Percentiles rank a stretch among this genome's conserved stretches.
phyloP scores from a whole-genome alignment of 495 filamentous ascomycete species.

The Penicillium ucsense region DNA sequence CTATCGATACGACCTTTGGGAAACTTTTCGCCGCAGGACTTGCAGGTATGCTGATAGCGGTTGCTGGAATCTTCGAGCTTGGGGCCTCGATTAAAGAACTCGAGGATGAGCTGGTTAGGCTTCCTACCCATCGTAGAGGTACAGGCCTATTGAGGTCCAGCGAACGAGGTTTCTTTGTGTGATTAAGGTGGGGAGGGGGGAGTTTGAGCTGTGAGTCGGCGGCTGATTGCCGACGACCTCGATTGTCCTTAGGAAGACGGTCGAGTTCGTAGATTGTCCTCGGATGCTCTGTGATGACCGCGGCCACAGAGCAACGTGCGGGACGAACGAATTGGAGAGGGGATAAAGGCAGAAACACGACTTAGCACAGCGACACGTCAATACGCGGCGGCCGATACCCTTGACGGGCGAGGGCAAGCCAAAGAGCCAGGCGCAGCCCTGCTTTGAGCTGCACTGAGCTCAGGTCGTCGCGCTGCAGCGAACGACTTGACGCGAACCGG shows the following conservation, averaged over 20 bases:
- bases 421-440: constrained; percentile 1
- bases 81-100: constrained; percentile 72
- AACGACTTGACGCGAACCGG: constrained; percentile 1
- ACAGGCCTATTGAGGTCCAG: neutral
- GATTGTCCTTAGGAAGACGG: neutral
- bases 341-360: neutral
- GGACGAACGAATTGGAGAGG: neutral
- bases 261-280: neutral
- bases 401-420: neutral
- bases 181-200: neutral
- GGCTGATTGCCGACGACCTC: neutral
- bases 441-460: neutral
- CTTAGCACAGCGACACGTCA: neutral
- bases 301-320: constrained; percentile 2
- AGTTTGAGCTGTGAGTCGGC: neutral
- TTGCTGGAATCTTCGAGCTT: constrained; percentile 81
- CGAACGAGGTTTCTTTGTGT: neutral
- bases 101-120: constrained; percentile 70
- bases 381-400: neutral
- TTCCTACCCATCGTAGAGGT: constrained; percentile 58
- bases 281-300: constrained; percentile 1
- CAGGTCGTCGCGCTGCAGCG: neutral
- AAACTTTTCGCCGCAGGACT: constrained; percentile 73
- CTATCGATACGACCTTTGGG: constrained; percentile 78
- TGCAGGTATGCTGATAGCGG: constrained; percentile 80